Evolutionary conservation across 2,329 filamentous ascomycete genomes (phyloP), one percentile per base, ranked within the genome.

Genomic region (Paraconiothyrium brasiliense): DNA sequence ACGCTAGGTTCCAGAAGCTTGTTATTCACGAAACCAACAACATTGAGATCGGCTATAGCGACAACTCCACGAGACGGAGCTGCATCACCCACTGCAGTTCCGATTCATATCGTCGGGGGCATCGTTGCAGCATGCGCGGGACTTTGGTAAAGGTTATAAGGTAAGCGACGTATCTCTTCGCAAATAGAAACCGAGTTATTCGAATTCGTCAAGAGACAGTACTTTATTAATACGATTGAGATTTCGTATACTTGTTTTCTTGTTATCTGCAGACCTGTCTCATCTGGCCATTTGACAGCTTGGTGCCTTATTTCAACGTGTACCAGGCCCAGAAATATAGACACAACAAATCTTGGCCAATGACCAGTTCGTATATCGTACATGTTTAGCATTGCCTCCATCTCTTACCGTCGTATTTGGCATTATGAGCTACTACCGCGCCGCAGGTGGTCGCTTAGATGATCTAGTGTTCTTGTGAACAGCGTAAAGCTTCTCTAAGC

Each of bases 371-470:
- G 4, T 30, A 30, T 6, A 76, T 82, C 79, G 13, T 83, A 82
- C 71, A 70, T 77, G 48, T 70, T 82, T 58, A 75, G 71, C 22
- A 81, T 82, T 58, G 76, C 76, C 57, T 77, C 76, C 59, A 75
- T 82, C 9, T 70, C 81, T 22, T 79, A 76, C 62, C 72, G 77
- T 39, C 76, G 79, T 46, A 63, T 81, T 49, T 70, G 68, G 27
- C 70, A 76, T 16, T 77, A 77, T 0, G 73, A 77, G 52, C 72
- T 76, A 6, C 72, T 82, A 6, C 78, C 79, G 13, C 59, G 65
- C 49, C 76, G 76, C 52, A 70, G 73, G 32, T 82, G 77, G 77
- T 77, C 72, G 16, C 74, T 82, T 7, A 80, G 80, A 22, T 67
- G 62, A 39, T 80, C 67, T 67, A 79, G 79, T 9, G 62, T 80